Evolutionary conservation across 345 rosid species (phyloP), one percentile per base, ranked within the genome.

Genomic region (Psidium friedrichsthalianum): DNA sequence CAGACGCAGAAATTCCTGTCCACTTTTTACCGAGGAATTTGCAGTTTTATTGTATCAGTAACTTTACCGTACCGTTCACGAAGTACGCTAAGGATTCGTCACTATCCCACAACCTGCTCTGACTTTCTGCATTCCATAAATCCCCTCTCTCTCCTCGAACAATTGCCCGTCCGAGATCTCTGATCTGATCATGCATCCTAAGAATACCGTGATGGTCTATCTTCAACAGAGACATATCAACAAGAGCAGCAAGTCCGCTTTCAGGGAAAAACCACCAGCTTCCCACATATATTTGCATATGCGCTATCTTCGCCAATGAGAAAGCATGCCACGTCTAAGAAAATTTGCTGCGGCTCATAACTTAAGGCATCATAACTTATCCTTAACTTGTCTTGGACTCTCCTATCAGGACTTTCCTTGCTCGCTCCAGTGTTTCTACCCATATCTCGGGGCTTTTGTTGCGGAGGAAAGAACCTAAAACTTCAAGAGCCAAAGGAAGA

Each of bases 401-500:
- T 12, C 56, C 1, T 2, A 32, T 85, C 6, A 21, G 87, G 57
- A 1, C 44, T 21, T 56, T 56, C 44, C 3, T 58, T 24, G 22
- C 29, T 53, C 51, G 29, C 51, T 81, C 22, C 4, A 85, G 5
- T 14, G 76, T 58, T 25, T 27, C 80, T 55, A 1, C 40, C 87
- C 87, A 81, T 20, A 82, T 13, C 18, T 47, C 5, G 1, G 1
- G 61, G 25, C 27, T 44, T 40, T 14, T 51, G 51, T 51, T 13
- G 1, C 8, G 24, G 9, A 85, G 82, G 51, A 11, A 51, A 40
- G 87, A 85, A 18, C 87, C 87, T 8, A 29, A 40, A 5, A 3
- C 84, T 59, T 57, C 87, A 42, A 85, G 74, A 42, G 80, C 80
- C 47, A 85, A 51, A 85, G 87, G 87, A 56, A 49, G 22, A 20